These are phyloP conservation scores for Triadica sebifera DNA, from an alignment of 345 rosid species.

Conservation along the genomic window DNA sequence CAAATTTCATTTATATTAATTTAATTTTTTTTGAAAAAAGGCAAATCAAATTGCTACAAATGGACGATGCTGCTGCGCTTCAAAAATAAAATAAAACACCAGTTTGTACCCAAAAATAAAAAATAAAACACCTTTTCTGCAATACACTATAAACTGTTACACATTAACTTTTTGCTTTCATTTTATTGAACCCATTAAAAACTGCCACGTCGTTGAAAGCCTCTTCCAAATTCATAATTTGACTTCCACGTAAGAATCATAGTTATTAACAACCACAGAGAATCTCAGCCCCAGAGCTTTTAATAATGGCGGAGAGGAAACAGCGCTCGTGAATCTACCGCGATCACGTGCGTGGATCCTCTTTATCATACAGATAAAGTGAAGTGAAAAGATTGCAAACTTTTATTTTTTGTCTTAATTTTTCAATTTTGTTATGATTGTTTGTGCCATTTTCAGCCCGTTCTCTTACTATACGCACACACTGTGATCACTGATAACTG, in stretches of 20 bases:
- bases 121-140: background rate
- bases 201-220: background rate
- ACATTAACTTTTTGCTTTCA: background rate
- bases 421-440: too few relatives aligned
- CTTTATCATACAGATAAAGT: too few relatives aligned
- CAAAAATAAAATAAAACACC: too few relatives aligned
- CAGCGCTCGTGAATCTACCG: constrained; percentile 9
- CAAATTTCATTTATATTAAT: too few relatives aligned
- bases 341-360: background rate
- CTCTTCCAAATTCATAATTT: background rate
- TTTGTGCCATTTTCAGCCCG: too few relatives aligned
- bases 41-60: too few relatives aligned
- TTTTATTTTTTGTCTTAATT: too few relatives aligned
- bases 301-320: constrained; percentile 2
- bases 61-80: too few relatives aligned
- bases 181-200: background rate
- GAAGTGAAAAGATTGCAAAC: too few relatives aligned
- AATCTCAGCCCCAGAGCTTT: background rate
- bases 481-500: background rate
- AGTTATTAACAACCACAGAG: background rate
- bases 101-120: too few relatives aligned
- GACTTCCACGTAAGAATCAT: background rate
- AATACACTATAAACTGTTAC: too few relatives aligned
- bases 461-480: background rate
- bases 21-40: too few relatives aligned